phyloP scores from a whole-genome alignment of 1,139 yeast genomes.

The Pichia sp. region DNA sequence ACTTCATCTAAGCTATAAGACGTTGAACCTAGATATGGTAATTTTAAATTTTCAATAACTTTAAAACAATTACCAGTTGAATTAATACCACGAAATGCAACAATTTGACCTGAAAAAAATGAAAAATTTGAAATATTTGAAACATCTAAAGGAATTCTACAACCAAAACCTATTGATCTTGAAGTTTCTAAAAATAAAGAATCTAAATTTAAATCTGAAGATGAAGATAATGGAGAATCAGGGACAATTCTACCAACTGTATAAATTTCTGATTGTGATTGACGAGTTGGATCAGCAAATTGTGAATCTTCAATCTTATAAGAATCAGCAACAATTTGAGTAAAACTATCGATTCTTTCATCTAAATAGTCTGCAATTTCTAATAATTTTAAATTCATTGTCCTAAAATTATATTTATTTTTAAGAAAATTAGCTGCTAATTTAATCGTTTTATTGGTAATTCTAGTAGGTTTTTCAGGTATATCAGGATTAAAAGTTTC shows the following conservation, averaged over 20 bases:
- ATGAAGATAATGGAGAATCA: constrained; percentile 53
- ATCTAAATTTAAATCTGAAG: constrained; percentile 53
- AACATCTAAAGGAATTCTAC: constrained; percentile 62
- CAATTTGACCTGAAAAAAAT: constrained; percentile 86
- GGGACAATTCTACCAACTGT: constrained; percentile 89
- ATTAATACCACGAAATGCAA: constrained; percentile 74
- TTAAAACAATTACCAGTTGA: constrained; percentile 77
- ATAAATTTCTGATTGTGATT: constrained; percentile 66
- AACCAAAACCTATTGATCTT: constrained; percentile 75
- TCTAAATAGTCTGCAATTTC: constrained; percentile 84
- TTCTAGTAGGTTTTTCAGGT: constrained; percentile 24
- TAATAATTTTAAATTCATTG: constrained; percentile 83
- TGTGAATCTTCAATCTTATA: constrained; percentile 41
- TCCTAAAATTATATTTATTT: constrained; percentile 67
- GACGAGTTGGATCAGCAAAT: constrained; percentile 71
- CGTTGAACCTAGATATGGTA: constrained; percentile 71
- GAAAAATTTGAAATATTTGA: constrained; percentile 44
- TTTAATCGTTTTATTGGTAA: constrained; percentile 33
- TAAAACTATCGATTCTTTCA: constrained; percentile 72
- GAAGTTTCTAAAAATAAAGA: constrained; percentile 79
- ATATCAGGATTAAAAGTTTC: constrained; percentile 57
- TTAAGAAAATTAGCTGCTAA: constrained; percentile 65
- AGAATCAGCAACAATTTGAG: constrained; percentile 45
- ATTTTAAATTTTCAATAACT: constrained; percentile 52
- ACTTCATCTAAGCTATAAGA: constrained; percentile 51